A percentile compares a stretch with the other conserved stretches of the same genome.
Evolutionary conservation across 2,329 filamentous ascomycete species (phyloP).

Genomic region (Aspergillus novoparasiticus): DNA sequence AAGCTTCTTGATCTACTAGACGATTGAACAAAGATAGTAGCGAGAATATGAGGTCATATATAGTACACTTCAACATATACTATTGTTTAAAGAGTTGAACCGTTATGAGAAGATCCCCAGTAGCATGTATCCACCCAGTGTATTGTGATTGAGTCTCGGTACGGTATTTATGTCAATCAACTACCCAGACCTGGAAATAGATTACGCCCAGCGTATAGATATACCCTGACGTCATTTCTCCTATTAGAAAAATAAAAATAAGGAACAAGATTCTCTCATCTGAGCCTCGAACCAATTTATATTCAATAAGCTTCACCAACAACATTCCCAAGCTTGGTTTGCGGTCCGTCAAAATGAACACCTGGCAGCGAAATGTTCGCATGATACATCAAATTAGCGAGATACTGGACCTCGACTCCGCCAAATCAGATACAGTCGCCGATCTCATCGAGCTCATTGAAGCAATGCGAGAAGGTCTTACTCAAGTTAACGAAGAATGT

Average conservation of each 20-base stretch:
- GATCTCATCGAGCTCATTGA: constrained; percentile 32
- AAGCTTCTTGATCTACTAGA: neutral
- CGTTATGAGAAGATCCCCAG: neutral
- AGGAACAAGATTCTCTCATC: neutral
- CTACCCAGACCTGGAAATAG: neutral
- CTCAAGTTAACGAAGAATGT: constrained; percentile 28
- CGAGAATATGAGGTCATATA: neutral
- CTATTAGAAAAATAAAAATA: neutral
- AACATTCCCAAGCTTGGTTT: neutral
- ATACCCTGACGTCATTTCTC: neutral
- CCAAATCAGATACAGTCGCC: constrained; percentile 26
- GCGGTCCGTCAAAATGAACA: constrained; percentile 19
- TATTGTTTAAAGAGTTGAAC: neutral
- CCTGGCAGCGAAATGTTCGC: constrained; percentile 29
- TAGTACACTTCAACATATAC: neutral
- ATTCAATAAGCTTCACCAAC: neutral
- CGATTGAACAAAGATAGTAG: neutral
- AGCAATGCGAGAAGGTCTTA: constrained; percentile 30
- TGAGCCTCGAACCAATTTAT: neutral
- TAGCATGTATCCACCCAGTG: neutral
- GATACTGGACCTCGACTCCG: constrained; percentile 30
- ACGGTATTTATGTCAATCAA: neutral
- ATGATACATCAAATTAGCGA: constrained; percentile 32
- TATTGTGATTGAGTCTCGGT: neutral
- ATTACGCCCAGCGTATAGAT: neutral